Percentiles rank a stretch among this genome's conserved stretches.
phyloP scores from a whole-genome alignment of 139 green algal species.

The Coccomyxa sp. region DNA sequence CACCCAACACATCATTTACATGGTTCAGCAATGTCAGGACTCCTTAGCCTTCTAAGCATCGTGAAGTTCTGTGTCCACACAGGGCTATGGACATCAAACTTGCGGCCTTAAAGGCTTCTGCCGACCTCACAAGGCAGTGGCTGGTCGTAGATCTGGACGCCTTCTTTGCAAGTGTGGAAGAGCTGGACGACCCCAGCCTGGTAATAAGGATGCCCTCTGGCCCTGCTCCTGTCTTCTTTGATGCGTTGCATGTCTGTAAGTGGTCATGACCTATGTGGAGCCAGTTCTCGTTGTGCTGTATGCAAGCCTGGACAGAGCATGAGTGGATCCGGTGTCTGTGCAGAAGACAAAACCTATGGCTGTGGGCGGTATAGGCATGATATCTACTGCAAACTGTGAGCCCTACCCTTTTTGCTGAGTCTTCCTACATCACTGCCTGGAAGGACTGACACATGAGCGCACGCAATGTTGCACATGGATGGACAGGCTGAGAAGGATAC shows the following conservation, averaged over 20 bases:
- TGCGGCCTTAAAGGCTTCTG: slow-evolving; percentile 52
- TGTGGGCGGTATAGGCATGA: slow-evolving; percentile 86
- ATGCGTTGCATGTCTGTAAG: not conserved
- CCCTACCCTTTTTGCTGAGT: not conserved
- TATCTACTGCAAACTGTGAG: slow-evolving; percentile 79
- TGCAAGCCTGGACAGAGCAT: no score
- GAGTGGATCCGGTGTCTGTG: not conserved
- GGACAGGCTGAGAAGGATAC: no score
- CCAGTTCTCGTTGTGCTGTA: not conserved
- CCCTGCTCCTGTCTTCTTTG: not conserved
- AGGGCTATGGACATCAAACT: slow-evolving; percentile 49
- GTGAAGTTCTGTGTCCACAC: not conserved
- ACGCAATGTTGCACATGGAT: no score
- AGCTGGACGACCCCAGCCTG: slow-evolving; percentile 60
- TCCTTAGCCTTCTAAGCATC: no score
- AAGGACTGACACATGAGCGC: no score
- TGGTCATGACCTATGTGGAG: not conserved
- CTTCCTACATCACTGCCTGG: not conserved
- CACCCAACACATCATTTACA: no score
- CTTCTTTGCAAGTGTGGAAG: slow-evolving; percentile 80
- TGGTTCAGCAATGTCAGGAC: no score
- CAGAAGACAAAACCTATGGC: slow-evolving; percentile 72
- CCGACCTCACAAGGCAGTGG: slow-evolving; percentile 70
- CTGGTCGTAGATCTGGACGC: slow-evolving; percentile 95
- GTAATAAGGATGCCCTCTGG: slow-evolving; percentile 33